Conservation (phyloP, 2,329 filamentous ascomycete genomes). For the Zasmidium cellare region DNA sequence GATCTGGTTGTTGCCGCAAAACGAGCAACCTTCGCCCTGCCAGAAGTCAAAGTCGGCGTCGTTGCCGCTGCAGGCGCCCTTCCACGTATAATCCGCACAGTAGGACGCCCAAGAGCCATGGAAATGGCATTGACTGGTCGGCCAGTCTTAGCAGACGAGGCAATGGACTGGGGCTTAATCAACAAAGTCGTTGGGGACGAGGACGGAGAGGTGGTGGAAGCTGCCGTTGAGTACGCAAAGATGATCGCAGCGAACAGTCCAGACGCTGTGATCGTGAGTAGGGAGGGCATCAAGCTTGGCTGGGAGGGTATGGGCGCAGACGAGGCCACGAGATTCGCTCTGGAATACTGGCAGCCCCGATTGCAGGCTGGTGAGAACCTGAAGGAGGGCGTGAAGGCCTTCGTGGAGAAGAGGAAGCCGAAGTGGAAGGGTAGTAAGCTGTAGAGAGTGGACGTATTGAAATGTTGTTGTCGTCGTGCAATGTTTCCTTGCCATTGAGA, state of each 20-base stretch:
- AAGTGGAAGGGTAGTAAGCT: slow-evolving; percentile 17
- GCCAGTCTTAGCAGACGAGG: slow-evolving; percentile 58
- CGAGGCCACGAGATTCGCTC: slow-evolving; percentile 59
- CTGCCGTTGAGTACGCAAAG: slow-evolving; percentile 62
- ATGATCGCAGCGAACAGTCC: slow-evolving; percentile 64
- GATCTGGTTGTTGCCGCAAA: slow-evolving; percentile 68
- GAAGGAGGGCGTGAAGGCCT: slow-evolving; percentile 70
- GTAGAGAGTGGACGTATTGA: background rate
- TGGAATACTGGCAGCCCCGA: slow-evolving; percentile 58
- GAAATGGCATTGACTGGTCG: slow-evolving; percentile 66
- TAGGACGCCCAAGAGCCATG: slow-evolving; percentile 68
- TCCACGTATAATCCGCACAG: slow-evolving; percentile 63
- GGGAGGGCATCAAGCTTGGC: slow-evolving; percentile 69
- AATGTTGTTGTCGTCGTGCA: too few relatives aligned
- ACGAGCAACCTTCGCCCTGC: slow-evolving; percentile 64
- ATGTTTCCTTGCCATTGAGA: too few relatives aligned
- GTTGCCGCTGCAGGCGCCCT: slow-evolving; percentile 70
- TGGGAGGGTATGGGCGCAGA: slow-evolving; percentile 70
- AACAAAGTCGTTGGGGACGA: slow-evolving; percentile 58
- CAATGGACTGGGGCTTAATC: slow-evolving; percentile 67
- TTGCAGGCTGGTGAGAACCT: slow-evolving; percentile 71
- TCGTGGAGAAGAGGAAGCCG: slow-evolving; percentile 62
- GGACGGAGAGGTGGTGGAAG: slow-evolving; percentile 50
- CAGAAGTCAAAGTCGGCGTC: slow-evolving; percentile 71
- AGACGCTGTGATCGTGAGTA: slow-evolving; percentile 72